Evolutionary conservation across 345 rosid genomes (phyloP).

Genomic region (Reutealis trisperma): DNA sequence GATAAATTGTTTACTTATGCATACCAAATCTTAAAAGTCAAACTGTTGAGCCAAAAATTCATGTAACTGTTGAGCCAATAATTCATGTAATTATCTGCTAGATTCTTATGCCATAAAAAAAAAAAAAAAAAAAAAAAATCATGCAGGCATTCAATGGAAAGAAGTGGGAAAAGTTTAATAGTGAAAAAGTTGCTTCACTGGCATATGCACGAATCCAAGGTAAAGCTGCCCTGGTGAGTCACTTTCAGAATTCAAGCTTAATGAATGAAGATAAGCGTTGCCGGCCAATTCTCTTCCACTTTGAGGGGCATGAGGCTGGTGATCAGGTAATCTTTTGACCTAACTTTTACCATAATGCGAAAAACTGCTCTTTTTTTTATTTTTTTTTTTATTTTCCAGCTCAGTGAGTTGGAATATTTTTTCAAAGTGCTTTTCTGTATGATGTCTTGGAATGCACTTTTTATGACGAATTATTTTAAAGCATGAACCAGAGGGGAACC

Average conservation of each 20-base stretch:
- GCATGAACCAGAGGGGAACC: background rate
- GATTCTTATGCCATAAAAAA: background rate
- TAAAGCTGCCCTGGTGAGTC: slow-evolving; percentile 79
- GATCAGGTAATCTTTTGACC: slow-evolving; percentile 55
- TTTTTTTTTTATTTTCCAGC: background rate
- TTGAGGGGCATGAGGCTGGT: slow-evolving; percentile 55
- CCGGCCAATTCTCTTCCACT: slow-evolving; percentile 73
- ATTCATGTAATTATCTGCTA: background rate
- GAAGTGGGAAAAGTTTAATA: slow-evolving; percentile 95
- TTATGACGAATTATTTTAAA: background rate
- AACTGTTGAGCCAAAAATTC: background rate
- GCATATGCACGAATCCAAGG: slow-evolving; percentile 97
- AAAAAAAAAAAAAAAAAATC: background rate
- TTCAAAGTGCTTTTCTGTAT: background rate
- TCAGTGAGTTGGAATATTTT: background rate
- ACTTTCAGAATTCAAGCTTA: slow-evolving; percentile 84
- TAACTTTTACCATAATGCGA: background rate
- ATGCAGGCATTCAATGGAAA: slow-evolving; percentile 85
- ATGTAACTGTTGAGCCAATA: background rate
- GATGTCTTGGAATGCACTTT: background rate
- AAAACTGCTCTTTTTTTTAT: background rate
- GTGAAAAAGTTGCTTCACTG: slow-evolving; percentile 88
- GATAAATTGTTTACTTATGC: background rate
- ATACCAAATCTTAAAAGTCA: background rate
- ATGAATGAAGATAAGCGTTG: slow-evolving; percentile 83